Evolutionary conservation across 1,284 basidiomycete species (phyloP).

Genomic region (Ustilago xerochloae): DNA sequence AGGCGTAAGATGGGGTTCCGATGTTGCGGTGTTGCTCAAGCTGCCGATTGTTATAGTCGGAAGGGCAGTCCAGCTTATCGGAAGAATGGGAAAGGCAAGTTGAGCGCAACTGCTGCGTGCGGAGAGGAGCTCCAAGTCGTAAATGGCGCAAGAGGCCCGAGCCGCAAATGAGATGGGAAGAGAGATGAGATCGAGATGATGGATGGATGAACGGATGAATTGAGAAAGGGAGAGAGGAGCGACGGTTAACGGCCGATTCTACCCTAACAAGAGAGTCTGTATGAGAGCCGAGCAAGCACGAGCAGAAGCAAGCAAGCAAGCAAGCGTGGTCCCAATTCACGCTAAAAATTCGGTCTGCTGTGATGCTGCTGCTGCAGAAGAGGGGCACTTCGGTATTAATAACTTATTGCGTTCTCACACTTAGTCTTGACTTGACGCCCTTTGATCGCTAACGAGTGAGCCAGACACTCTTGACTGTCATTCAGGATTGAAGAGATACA

Average conservation of each 20-base stretch:
- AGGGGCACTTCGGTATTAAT: background rate
- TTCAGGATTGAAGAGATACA: no score
- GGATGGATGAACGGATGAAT: conserved; percentile 7
- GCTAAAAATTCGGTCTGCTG: background rate
- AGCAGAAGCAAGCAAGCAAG: background rate
- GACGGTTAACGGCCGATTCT: background rate
- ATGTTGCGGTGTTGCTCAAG: no score
- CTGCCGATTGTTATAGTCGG: no score
- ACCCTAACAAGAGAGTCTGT: background rate
- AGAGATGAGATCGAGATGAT: background rate
- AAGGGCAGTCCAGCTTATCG: no score
- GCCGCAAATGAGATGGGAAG: background rate
- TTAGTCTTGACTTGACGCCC: no score
- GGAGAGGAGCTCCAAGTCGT: background rate
- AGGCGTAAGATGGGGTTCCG: no score
- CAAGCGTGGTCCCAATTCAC: background rate
- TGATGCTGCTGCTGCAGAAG: background rate
- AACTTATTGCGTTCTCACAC: no score
- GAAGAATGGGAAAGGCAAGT: no score
- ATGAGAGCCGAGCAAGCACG: background rate
- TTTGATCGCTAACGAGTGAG: background rate
- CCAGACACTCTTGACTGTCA: no score
- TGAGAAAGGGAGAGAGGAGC: background rate
- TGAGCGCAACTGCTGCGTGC: background rate
- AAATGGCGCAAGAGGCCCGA: background rate